phyloP scores from a whole-genome alignment of 2,329 filamentous ascomycete genomes.

The Plectosphaerella cucumerina region DNA sequence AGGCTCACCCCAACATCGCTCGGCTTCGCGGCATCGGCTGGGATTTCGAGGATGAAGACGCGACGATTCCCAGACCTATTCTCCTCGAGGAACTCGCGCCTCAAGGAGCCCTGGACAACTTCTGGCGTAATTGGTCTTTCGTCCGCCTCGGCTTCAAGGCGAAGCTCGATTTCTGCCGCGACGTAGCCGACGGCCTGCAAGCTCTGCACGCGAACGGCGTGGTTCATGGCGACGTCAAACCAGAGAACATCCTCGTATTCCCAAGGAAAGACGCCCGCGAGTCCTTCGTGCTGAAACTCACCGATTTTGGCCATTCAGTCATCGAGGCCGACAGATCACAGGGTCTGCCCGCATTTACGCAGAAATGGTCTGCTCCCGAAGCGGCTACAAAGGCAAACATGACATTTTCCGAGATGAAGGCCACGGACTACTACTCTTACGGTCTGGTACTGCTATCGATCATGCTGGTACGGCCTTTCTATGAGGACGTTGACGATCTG shows the following conservation, averaged over 20 bases:
- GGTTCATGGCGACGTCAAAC: slow-evolving; percentile 7
- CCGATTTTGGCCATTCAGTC: slow-evolving; percentile 1
- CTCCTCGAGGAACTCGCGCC: not conserved
- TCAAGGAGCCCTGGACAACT: not conserved
- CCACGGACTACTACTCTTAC: not conserved
- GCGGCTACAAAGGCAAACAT: not conserved
- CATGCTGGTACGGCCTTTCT: not conserved
- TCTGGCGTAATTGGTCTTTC: not conserved
- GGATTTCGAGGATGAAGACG: slow-evolving; percentile 1
- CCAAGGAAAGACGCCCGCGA: not conserved
- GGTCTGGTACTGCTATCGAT: not conserved
- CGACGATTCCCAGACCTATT: not conserved
- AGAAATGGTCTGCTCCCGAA: not conserved
- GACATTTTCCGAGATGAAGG: not conserved
- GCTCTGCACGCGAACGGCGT: slow-evolving; percentile 3
- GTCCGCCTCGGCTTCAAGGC: not conserved
- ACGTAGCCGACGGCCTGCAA: slow-evolving; percentile 1
- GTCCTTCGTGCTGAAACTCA: not conserved
- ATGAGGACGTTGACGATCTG: not conserved
- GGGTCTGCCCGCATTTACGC: not conserved
- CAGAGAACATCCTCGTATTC: not conserved
- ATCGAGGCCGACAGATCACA: not conserved
- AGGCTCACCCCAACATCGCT: not conserved
- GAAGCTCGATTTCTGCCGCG: slow-evolving; percentile 2
- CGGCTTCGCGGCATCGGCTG: not conserved